Evolutionary conservation across 2,329 filamentous ascomycete genomes (phyloP).

Genomic region (Salinomyces thailandicus): DNA sequence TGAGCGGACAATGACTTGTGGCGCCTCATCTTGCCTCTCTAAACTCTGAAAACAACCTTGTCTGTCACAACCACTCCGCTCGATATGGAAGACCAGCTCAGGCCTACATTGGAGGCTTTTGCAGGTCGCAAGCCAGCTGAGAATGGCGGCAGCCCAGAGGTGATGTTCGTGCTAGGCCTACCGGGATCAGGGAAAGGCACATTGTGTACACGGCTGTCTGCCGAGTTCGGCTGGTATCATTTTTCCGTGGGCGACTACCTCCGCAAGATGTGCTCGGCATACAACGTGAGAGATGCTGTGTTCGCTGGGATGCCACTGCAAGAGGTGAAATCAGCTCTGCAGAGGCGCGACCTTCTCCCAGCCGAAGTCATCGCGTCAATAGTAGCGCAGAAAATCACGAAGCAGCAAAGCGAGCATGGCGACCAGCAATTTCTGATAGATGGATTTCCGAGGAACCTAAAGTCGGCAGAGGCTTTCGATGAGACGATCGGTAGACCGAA

Average conservation of each 20-base stretch:
- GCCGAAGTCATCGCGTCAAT: conserved; percentile 6
- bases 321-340: conserved; percentile 6
- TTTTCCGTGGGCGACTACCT: conserved; percentile 24
- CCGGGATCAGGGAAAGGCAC: conserved; percentile 28
- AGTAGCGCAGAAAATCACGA: conserved; percentile 5
- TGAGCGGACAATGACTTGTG: no score
- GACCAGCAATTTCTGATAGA: conserved; percentile 10
- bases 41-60: no score
- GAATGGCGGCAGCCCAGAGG: no score
- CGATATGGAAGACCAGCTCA: no score
- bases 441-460: conserved; percentile 11
- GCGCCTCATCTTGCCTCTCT: no score
- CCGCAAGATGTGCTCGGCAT: conserved; percentile 4
- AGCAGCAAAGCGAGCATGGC: background rate
- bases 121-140: background rate
- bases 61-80: no score
- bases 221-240: conserved; percentile 12
- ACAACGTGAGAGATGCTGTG: background rate
- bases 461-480: conserved; percentile 6
- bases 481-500: background rate
- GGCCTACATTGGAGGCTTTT: no score
- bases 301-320: conserved; percentile 2
- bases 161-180: conserved; percentile 14
- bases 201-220: conserved; percentile 14
- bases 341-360: conserved; percentile 2